phyloP scores from a whole-genome alignment of 164 flowering plant species.

The Cinnamomum micranthum region DNA sequence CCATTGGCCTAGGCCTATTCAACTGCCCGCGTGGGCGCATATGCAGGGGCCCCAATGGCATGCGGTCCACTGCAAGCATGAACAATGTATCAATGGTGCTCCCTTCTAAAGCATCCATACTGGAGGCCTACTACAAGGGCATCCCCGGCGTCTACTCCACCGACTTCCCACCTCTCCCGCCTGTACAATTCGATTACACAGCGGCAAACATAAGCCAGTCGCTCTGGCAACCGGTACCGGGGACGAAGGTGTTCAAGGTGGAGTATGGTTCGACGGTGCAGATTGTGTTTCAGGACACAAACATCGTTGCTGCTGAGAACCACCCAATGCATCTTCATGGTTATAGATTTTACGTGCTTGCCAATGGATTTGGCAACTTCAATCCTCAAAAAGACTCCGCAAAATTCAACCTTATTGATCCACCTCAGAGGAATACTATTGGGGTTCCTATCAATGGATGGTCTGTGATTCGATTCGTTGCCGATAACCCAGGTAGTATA shows the following conservation, averaged over 20 bases:
- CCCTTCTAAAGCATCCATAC: slow-evolving; percentile 60
- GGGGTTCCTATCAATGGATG: slow-evolving; percentile 77
- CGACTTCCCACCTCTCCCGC: slow-evolving; percentile 72
- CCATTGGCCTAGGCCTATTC: slow-evolving; percentile 70
- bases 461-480: slow-evolving; percentile 73
- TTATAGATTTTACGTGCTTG: slow-evolving; percentile 64
- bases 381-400: slow-evolving; percentile 53
- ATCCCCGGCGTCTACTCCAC: slow-evolving; percentile 57
- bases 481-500: slow-evolving; percentile 82
- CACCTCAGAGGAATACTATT: slow-evolving; percentile 71
- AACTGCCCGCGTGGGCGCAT: slow-evolving; percentile 51
- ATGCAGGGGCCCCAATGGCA: slow-evolving; percentile 86
- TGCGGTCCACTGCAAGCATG: slow-evolving; percentile 87
- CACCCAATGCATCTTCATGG: slow-evolving; percentile 97
- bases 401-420: slow-evolving; percentile 70
- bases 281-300: slow-evolving; percentile 70
- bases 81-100: slow-evolving; percentile 80
- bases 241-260: slow-evolving; percentile 55
- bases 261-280: slow-evolving; percentile 64
- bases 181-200: slow-evolving; percentile 60
- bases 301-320: slow-evolving; percentile 59
- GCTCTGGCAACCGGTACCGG: slow-evolving; percentile 55
- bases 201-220: slow-evolving; percentile 60
- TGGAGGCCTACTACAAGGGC: slow-evolving; percentile 63
- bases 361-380: slow-evolving; percentile 72